Conservation (phyloP, 1,284 basidiomycete species). For the Hemileia vastatrix region DNA sequence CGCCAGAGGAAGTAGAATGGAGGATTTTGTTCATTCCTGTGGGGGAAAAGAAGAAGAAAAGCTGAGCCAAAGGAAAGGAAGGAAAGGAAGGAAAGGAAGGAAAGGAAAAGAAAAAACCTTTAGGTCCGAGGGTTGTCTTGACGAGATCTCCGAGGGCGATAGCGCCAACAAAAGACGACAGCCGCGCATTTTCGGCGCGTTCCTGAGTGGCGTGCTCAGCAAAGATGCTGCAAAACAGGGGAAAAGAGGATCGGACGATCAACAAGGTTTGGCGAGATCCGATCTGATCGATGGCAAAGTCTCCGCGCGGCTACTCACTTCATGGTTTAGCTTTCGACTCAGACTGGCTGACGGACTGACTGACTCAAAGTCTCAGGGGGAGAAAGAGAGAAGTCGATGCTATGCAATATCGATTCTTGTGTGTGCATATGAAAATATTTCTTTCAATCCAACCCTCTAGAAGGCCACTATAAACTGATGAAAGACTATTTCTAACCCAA, state of each 20-base stretch:
- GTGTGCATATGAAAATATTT: no score
- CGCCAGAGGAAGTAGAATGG: slow-evolving; percentile 80
- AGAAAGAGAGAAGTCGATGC: no score
- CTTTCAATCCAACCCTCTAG: no score
- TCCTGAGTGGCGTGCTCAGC: slow-evolving; percentile 75
- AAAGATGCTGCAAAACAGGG: slow-evolving; percentile 14
- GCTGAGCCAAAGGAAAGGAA: not conserved
- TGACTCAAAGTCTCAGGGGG: no score
- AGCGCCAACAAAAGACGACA: slow-evolving; percentile 95
- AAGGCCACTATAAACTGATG: no score
- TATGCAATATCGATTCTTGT: no score
- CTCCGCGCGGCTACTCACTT: no score
- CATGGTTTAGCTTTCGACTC: no score
- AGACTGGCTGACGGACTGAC: no score
- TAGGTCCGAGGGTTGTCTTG: slow-evolving; percentile 95
- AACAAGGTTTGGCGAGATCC: not conserved
- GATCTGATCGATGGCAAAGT: no score
- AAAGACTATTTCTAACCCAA: no score
- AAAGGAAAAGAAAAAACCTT: slow-evolving; percentile 51
- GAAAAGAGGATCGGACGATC: not conserved
- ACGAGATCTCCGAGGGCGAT: slow-evolving; percentile 94
- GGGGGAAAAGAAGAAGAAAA: not conserved
- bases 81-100: not conserved
- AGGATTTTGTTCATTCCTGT: slow-evolving; percentile 76
- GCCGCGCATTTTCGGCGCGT: slow-evolving; percentile 92